Base-by-base conservation (phyloP, 768 basidiomycete genomes). In the Udeniomyces megalosporus region DNA sequence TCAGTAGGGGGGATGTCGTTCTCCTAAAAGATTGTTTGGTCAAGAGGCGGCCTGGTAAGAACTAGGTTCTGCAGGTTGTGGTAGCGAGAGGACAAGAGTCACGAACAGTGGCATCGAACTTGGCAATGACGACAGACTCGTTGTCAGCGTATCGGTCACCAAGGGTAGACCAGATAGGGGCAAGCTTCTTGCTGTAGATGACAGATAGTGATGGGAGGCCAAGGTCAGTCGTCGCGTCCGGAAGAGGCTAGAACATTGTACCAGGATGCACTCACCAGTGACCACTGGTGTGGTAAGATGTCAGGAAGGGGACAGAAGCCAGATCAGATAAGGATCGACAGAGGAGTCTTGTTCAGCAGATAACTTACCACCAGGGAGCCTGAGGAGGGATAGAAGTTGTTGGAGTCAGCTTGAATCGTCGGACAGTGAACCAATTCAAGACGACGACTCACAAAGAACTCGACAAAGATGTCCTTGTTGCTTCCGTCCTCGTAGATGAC, bases 171-270 rank as follows among this genome's bases (percentile, higher is more conserved):
- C 90, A 99, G 45, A 77, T 87, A 14, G 95, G 93, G 73, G 86
- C 87, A 68, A 99, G 82, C 69, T 91, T 89, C 77, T 95, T 95
- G 84, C 90, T 92, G 80, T 91, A 89, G 48, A 87, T 86, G 70
- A 87, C 88, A 20, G 28, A 6, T 8, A 53, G 15, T 58, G 38
- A 42, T 8, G 8, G 38, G 38, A 42, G 8, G 38, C 10, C 38
- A 42, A 54, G 34, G 20, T 17, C 2, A n/a, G 38, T 17, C 38
- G 17, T 42, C 38, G 8, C 17, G 38, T 8, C 38, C 38, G 10
- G 22, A 50, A 22, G 48, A 50, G 48, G 29, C 51, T 10, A 8
- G 29, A 2, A 28, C 6, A 31, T 4, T 10, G 55, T 6, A 26
- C 7, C n/a, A 22, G 8, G 38, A 42, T 42, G 8, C 38, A 42